These are phyloP conservation scores for Debaryomyces sp. DNA, from an alignment of 1,139 yeast species.

Conservation along the genomic window DNA sequence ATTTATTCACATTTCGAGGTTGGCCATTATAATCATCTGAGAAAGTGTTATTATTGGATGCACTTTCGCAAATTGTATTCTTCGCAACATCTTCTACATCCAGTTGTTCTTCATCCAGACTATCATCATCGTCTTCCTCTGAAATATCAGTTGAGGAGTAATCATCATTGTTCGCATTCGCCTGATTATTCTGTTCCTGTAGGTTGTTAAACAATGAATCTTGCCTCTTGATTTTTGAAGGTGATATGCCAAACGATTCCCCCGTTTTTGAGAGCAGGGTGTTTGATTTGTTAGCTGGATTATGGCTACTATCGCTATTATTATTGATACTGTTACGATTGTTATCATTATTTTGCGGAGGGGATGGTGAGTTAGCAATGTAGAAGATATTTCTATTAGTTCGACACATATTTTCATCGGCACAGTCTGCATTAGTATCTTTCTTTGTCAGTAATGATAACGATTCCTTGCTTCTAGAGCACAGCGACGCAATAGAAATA, in stretches of 20 bases:
- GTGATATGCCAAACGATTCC: neutral
- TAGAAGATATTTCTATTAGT: conserved; percentile 55
- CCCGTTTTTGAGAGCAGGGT: neutral
- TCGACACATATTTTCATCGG: neutral
- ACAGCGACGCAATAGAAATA: conserved; percentile 21
- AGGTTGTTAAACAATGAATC: conserved; percentile 44
- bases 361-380: conserved; percentile 68
- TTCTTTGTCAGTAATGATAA: neutral
- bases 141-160: conserved; percentile 50
- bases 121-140: conserved; percentile 42
- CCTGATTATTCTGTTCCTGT: conserved; percentile 10
- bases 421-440: neutral
- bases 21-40: conserved; percentile 19
- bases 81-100: conserved; percentile 22
- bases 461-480: conserved; percentile 1
- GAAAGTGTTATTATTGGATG: conserved; percentile 31
- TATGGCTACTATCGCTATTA: neutral
- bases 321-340: conserved; percentile 11
- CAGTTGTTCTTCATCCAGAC: neutral
- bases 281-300: neutral
- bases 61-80: conserved; percentile 34
- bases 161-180: conserved; percentile 16
- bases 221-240: conserved; percentile 26
- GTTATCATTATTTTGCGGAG: conserved; percentile 30
- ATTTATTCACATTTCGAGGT: conserved; percentile 6